phyloP scores from a whole-genome alignment of 1,284 basidiomycete genomes.

The Termitomyces sp. region DNA sequence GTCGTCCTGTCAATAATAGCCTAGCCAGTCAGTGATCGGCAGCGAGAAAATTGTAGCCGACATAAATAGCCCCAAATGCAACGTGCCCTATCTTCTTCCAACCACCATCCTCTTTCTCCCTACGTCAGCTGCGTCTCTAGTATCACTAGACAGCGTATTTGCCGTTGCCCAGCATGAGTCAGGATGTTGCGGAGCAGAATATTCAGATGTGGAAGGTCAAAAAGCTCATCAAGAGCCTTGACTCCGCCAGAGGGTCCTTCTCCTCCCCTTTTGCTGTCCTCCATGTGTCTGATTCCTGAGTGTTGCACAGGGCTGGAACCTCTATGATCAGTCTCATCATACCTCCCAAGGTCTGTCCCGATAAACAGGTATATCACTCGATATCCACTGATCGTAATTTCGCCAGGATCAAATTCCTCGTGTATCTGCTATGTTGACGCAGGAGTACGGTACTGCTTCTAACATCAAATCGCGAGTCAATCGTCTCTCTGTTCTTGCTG shows the following conservation, averaged over 20 bases:
- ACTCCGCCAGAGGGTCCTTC: slow-evolving; percentile 81
- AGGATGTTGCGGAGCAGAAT: slow-evolving; percentile 79
- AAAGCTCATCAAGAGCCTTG: slow-evolving; percentile 96
- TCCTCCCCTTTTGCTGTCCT: slow-evolving; percentile 5
- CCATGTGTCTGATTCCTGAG: slow-evolving; percentile 10
- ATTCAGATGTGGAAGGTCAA: slow-evolving; percentile 97
- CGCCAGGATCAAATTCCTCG: slow-evolving; percentile 91
- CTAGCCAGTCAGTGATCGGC: slow-evolving; percentile 7
- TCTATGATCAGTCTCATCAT: slow-evolving; percentile 99
- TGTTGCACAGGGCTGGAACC: slow-evolving; percentile 74
- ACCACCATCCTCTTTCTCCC: slow-evolving; percentile 20
- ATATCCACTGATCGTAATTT: slow-evolving; percentile 12
- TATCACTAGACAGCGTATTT: slow-evolving; percentile 25
- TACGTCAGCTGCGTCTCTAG: slow-evolving; percentile 16
- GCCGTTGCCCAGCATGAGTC: slow-evolving; percentile 58
- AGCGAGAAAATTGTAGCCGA: slow-evolving; percentile 15
- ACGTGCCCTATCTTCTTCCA: slow-evolving; percentile 23
- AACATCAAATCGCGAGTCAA: slow-evolving; percentile 99
- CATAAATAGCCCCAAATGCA: slow-evolving; percentile 26
- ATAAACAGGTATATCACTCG: slow-evolving; percentile 15
- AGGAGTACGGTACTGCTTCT: slow-evolving; percentile 96
- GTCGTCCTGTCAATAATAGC: background rate
- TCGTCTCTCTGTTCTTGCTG: slow-evolving; percentile 93
- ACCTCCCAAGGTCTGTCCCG: slow-evolving; percentile 75
- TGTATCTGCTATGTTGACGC: slow-evolving; percentile 92